Base-by-base conservation (phyloP, 176 grass and related monocot species). In the Avena sativa region DNA sequence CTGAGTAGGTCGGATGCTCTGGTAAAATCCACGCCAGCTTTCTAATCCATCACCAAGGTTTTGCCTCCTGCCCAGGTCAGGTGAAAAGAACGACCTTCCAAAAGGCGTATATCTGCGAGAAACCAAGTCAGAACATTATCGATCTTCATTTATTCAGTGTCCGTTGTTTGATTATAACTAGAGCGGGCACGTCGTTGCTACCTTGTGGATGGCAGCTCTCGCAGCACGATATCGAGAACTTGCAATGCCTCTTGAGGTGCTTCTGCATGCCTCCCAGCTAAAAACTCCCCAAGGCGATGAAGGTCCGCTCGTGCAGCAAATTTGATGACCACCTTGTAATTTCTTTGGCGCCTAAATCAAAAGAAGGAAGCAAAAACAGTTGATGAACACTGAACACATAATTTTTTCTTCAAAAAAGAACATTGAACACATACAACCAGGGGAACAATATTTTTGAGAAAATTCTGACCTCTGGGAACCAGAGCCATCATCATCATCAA, bases 21-120 rank as follows among this genome's bases (percentile, higher is more conserved):
- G 95, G 73, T 97, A 97, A 90, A 97, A 97, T 3, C 95, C 95
- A 20, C 83, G 85, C 95, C 93, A 98, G 77, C 95, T 95, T 89
- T 98, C 95, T 81, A 98, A 78, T 59, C 95, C 95, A 21, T 92
- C 95, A 3, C 93, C 95, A 74, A 98, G 91, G 66, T 65, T 15
- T 15, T 86, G 91, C 67, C 76, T 98, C 51, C 72, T 87, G 4
- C 95, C 95, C 57, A 98, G 60, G 70, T 79, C 17, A 63, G 95
- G 93, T 1, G 93, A 95, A 81, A 95, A 98, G 79, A 98, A 98
- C 0, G 93, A 98, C 0, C 93, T 80, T 16, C 91, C 89, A 78
- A 95, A 86, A 15, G 91, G 89, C 46, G 84, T 90, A 74, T 89
- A 95, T 65, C 95, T 98, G 71, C 52, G 74, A 46, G 25, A 43